These are phyloP conservation scores for Aspergillus sp. DNA, from an alignment of 2,329 filamentous ascomycete species.

Conservation along the genomic window DNA sequence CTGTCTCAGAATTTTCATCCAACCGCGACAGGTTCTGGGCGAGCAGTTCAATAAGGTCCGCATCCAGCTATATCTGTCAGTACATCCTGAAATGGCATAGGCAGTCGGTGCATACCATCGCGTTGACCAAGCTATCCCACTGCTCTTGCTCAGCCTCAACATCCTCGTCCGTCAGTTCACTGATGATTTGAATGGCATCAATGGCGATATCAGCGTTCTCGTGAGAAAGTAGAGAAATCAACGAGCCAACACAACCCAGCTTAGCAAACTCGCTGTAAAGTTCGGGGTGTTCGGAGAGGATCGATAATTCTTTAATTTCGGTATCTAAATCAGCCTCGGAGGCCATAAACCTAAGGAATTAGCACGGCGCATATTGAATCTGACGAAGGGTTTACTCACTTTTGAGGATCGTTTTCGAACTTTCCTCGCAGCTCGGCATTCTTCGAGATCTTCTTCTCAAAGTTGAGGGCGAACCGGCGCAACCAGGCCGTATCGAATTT, in stretches of 20 bases:
- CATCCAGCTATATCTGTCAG: slow-evolving; percentile 37
- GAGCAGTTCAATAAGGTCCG: slow-evolving; percentile 42
- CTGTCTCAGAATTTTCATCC: slow-evolving; percentile 69
- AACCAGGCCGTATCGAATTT: slow-evolving; percentile 84
- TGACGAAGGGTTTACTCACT: slow-evolving; percentile 45
- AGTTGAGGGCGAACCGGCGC: slow-evolving; percentile 73
- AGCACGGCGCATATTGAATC: slow-evolving; percentile 11
- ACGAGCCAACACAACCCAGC: slow-evolving; percentile 67
- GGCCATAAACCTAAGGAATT: slow-evolving; percentile 61
- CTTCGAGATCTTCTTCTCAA: slow-evolving; percentile 87
- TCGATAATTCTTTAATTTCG: slow-evolving; percentile 81
- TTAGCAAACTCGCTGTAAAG: slow-evolving; percentile 79
- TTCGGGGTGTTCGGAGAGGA: slow-evolving; percentile 81
- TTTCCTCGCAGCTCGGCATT: slow-evolving; percentile 88
- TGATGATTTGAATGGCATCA: slow-evolving; percentile 82
- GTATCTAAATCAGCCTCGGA: slow-evolving; percentile 87
- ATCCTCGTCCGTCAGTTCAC: slow-evolving; percentile 91
- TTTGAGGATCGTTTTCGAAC: slow-evolving; percentile 74
- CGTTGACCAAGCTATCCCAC: slow-evolving; percentile 72
- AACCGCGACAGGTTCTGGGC: slow-evolving; percentile 68
- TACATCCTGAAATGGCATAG: not conserved
- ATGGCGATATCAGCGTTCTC: slow-evolving; percentile 98
- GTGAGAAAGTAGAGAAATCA: slow-evolving; percentile 82
- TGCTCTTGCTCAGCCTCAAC: slow-evolving; percentile 76
- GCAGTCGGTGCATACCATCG: slow-evolving; percentile 45